Conservation (phyloP, 176 grass and related monocot genomes). For the Hordeum vulgare region MorexV3_pseudomolecules_assembly NC_058521.1:578567596-578568095, state of each 20-base stretch:
- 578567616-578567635: not conserved
- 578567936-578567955: not conserved
- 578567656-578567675: too few relatives aligned
- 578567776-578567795: not conserved
- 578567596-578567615: not conserved
- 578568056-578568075: conserved; percentile 10
- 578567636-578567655: not conserved
- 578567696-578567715: not conserved
- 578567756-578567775: not conserved
- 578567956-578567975: not conserved
- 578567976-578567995: not conserved
- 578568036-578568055: conserved; percentile 11
- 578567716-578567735: not conserved
- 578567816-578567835: not conserved
- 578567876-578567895: not conserved
- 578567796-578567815: not conserved
- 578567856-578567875: not conserved
- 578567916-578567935: not conserved
- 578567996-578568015: too few relatives aligned
- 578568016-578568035: conserved; percentile 1
- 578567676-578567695: not conserved
- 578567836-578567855: not conserved
- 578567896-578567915: not conserved
- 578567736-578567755: not conserved
- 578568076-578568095: conserved; percentile 21